Conservation (phyloP, 495 filamentous ascomycete species). For the Patellaria atrata region DNA sequence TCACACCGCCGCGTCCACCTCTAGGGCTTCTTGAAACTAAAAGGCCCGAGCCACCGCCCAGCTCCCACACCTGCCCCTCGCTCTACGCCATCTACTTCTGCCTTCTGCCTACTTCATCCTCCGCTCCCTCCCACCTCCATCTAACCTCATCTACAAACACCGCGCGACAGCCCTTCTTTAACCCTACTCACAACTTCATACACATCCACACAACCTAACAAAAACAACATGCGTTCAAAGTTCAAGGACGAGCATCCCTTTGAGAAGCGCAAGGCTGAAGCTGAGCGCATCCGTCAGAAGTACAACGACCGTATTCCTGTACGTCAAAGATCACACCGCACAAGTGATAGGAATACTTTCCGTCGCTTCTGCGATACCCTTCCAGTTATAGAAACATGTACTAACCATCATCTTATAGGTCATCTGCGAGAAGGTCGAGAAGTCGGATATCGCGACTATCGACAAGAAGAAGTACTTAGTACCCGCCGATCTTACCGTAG, state of each 20-base stretch:
- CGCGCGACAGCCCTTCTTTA: conserved; percentile 1
- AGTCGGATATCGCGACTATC: conserved; percentile 97
- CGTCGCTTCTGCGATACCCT: conserved; percentile 6
- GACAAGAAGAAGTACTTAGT: conserved; percentile 99
- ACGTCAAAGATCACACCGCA: conserved; percentile 31
- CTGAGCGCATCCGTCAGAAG: conserved; percentile 97
- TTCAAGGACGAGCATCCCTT: conserved; percentile 99
- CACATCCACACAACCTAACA: neutral
- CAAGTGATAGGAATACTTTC: conserved; percentile 1
- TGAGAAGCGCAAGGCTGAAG: conserved; percentile 98
- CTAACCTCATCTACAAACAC: neutral
- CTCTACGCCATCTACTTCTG: conserved; percentile 8
- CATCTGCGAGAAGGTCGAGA: conserved; percentile 99
- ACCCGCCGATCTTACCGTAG: conserved; percentile 92
- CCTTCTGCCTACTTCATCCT: conserved; percentile 10
- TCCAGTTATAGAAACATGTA: conserved; percentile 1
- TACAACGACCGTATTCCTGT: conserved; percentile 98
- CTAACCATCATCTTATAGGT: conserved; percentile 42
- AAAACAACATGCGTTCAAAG: conserved; percentile 75
- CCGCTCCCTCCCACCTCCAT: conserved; percentile 2
- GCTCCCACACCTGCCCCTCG: conserved; percentile 8
- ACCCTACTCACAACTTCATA: conserved; percentile 1
- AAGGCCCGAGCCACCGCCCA: conserved; percentile 2
- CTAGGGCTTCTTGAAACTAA: conserved; percentile 1
- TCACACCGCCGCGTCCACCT: neutral